Evolutionary conservation across 202 grass and related monocot genomes (phyloP).

Genomic region (Panicum virgatum): DNA sequence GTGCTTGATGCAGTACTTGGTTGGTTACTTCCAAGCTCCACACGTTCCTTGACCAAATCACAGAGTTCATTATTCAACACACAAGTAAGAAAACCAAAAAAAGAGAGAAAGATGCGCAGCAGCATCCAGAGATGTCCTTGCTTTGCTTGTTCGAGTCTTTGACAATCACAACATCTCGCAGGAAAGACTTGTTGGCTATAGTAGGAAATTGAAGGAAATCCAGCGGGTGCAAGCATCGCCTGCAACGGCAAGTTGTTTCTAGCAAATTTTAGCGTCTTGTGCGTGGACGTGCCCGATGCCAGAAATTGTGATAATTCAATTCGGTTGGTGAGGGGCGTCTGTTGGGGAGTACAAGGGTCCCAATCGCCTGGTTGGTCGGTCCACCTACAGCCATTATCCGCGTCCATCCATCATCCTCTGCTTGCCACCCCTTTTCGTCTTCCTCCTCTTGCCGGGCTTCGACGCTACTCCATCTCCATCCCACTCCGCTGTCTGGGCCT

Average conservation of each 20-base stretch:
- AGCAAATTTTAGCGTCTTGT: background rate
- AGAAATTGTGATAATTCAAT: slow-evolving; percentile 35
- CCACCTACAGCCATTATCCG: slow-evolving; percentile 69
- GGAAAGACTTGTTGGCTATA: background rate
- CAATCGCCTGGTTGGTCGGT: slow-evolving; percentile 49
- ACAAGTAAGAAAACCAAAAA: background rate
- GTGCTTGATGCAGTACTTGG: background rate
- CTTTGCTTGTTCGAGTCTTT: slow-evolving; percentile 10
- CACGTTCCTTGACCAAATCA: background rate
- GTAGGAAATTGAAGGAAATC: background rate
- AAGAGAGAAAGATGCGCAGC: background rate
- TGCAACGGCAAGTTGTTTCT: background rate
- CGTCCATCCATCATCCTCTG: background rate
- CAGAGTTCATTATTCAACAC: background rate
- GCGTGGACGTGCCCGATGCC: slow-evolving; percentile 26
- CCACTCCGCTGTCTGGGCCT: slow-evolving; percentile 1
- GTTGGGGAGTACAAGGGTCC: slow-evolving; percentile 49
- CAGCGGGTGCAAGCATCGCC: too few species aligned
- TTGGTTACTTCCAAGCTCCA: slow-evolving; percentile 18
- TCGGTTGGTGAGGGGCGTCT: slow-evolving; percentile 50
- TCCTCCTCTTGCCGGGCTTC: slow-evolving; percentile 51
- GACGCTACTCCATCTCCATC: slow-evolving; percentile 16
- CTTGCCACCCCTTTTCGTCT: background rate
- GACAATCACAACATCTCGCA: background rate
- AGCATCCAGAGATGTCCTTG: background rate